Evolutionary conservation across 495 filamentous ascomycete species (phyloP), one percentile per base, ranked within the genome.

Genomic region (Penicillium nucicola): DNA sequence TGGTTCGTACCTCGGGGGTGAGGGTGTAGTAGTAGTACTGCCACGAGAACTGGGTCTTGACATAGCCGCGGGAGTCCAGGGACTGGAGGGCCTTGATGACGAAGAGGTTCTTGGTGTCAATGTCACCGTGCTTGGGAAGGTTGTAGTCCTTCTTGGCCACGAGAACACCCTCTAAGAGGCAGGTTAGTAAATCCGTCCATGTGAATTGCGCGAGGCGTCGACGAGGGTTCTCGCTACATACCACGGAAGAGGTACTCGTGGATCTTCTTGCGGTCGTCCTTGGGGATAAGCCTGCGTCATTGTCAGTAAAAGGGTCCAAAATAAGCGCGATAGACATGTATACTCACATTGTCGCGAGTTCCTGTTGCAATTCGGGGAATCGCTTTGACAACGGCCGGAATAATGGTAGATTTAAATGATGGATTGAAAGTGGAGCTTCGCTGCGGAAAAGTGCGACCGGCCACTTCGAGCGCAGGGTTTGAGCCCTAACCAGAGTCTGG

Each of bases 11-110:
- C 71, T 97, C 92, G 64, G 91, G 90, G 72, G 93, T 98, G 71
- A 98, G 86, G 75, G 95, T 98, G 86, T 98, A 98, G 87, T 98
- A 98, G 85, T 97, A 98, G 86, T 92, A 97, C 82, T 98, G 93
- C 93, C 93, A 98, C 54, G 90, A 95, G 87, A 98, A 98, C 75
- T 91, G 93, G 61, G 93, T 98, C 88, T 97, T 97, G 78, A 98
- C 82, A 76, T 85, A 98, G 71, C 91, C 91, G 73, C 92, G 90
- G 66, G 93, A 97, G 80, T 84, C 92, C 66, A 98, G 83, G 53
- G 93, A 98, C 82, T 98, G 93, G 77, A 82, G 83, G 57, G 93
- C 95, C 85, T 98, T 98, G 84, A 98, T 88, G 72, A 98, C 84
- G 71, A 71, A 96, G 65, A 98, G 90, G 84, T 98, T 98, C 85